Conservation (phyloP, 2,329 filamentous ascomycete species). For the Diaporthe longicolla region DNA sequence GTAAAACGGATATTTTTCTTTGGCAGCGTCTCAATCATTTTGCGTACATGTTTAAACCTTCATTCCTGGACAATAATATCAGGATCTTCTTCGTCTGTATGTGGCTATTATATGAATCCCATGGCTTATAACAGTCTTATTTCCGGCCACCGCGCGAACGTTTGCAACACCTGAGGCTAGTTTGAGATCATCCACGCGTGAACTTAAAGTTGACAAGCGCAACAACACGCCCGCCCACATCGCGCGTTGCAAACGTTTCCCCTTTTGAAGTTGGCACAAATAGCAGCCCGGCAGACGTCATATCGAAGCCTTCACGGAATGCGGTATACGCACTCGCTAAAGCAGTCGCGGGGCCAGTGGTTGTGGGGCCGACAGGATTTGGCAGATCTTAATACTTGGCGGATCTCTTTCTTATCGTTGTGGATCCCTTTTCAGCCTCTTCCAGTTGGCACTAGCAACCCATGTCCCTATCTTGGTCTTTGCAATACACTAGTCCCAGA, state of each 20-base stretch:
- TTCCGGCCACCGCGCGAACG: not conserved
- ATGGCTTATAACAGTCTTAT: not conserved
- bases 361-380: constrained; percentile 11
- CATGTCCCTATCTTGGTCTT: not conserved
- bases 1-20: not conserved
- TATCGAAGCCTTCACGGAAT: not conserved
- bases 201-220: not conserved
- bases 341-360: not conserved
- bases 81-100: not conserved
- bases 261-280: not conserved
- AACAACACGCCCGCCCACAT: not conserved
- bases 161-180: no score
- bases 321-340: not conserved
- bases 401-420: not conserved
- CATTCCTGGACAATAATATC: not conserved
- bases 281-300: constrained; percentile 6
- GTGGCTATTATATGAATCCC: not conserved
- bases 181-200: not conserved
- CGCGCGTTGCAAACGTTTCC: not conserved
- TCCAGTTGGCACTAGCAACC: not conserved
- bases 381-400: constrained; percentile 28
- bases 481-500: not conserved
- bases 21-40: not conserved
- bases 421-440: not conserved
- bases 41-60: not conserved